Evolutionary conservation across 2,329 filamentous ascomycete genomes (phyloP).

Genomic region (Fusarium algeriense): DNA sequence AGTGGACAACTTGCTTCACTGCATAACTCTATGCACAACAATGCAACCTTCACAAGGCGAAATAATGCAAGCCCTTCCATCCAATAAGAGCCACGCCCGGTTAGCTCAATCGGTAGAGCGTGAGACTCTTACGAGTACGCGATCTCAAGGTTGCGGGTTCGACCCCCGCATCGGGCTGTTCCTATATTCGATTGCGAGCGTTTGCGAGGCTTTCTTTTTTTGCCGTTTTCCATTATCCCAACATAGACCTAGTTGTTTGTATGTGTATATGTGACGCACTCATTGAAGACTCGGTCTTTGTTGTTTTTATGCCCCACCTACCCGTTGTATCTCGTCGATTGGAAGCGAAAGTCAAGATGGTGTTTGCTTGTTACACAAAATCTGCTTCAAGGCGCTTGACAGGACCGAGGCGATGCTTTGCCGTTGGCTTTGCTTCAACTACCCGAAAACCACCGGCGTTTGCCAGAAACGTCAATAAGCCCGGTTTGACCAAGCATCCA

Average conservation of each 20-base stretch:
- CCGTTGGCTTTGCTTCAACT: no score
- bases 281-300: rapidly evolving
- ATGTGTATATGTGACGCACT: background rate
- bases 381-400: rapidly evolving
- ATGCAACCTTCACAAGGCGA: background rate
- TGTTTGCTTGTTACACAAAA: background rate
- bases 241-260: no score
- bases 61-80: background rate
- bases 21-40: background rate
- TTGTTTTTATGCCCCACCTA: background rate
- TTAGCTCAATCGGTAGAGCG: conserved; percentile 67
- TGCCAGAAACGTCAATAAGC: background rate
- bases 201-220: conserved; percentile 25
- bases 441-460: background rate
- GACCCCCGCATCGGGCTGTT: conserved; percentile 60
- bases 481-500: rapidly evolving
- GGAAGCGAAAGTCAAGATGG: no score
- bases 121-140: conserved; percentile 70
- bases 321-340: background rate
- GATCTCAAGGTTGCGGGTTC: conserved; percentile 70
- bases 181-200: conserved; percentile 39
- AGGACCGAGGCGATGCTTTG: background rate
- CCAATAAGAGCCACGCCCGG: conserved; percentile 53
- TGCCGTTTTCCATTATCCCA: rapidly evolving
- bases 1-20: background rate